Evolutionary conservation across 192 early-diverging fungal species (phyloP), one percentile per base, ranked within the genome.

Genomic region (Chytriomyces hyalinus): DNA sequence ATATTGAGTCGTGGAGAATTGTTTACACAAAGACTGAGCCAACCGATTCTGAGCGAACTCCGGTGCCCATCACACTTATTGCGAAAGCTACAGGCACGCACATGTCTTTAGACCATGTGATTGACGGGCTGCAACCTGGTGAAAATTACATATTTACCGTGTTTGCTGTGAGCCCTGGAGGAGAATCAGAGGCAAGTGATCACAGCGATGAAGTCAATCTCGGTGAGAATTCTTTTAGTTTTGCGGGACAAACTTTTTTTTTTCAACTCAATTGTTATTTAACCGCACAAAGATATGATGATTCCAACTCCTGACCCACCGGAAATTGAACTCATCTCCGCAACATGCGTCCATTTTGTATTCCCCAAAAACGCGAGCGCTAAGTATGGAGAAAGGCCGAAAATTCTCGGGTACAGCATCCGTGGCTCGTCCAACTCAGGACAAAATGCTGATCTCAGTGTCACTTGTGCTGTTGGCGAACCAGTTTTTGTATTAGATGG

Each of bases 141-240:
- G 53, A 45, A 2, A 65, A 78, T n/a, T 88, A 80, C 75, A 17
- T 73, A 43, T 82, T 88, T 48, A 17, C 45, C 13, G 81, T 85
- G 22, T 47, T 62, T 20, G 79, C 78, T 3, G 36, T 44, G 22
- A 84, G 81, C 61, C 46, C 44, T 6, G 50, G 43, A 28, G 83
- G 83, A 11, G 80, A 75, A 60, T 83, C 81, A 24, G 65, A 77
- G n/a, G 1, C 20, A 5, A 85, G 83, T 73, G 84, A 82, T 50
- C 49, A 59, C 49, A 87, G 85, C 49, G 82, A 86, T 10, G 67
- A 74, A 59, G 73, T 88, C 26, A 65, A 72, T 53, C 36, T 88
- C 6, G 80, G 85, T 88, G 36, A 36, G 36, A 36, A 36, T 36
- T 36, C 36, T 36, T 36, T 36, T 36, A 47, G 49, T 45, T 59